phyloP scores from a whole-genome alignment of 257 asterid genomes.

The Solanum virginianum region DNA sequence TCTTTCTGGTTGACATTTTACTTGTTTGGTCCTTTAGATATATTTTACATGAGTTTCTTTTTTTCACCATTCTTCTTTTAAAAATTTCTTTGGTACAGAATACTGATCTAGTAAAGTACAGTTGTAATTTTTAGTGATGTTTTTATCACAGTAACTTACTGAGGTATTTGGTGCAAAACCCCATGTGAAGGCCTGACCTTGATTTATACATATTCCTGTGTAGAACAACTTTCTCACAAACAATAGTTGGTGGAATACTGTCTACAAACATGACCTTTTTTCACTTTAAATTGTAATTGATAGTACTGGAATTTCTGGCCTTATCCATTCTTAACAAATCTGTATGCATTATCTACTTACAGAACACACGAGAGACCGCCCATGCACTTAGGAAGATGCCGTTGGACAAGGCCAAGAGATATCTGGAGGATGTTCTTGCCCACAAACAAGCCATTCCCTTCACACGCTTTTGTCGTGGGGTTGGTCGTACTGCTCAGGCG shows the following conservation, averaged over 20 bases:
- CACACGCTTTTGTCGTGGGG: slow-evolving; percentile 66
- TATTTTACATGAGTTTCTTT: background rate
- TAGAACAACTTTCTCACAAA: too few species aligned
- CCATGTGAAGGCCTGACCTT: background rate
- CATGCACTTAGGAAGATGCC: slow-evolving; percentile 59
- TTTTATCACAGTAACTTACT: background rate
- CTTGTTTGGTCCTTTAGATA: background rate
- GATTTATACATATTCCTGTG: background rate
- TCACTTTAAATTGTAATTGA: background rate
- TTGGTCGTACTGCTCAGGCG: slow-evolving; percentile 69
- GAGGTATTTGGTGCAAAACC: background rate
- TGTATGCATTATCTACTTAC: background rate
- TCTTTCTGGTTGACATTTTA: background rate
- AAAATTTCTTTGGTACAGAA: background rate
- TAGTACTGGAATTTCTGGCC: background rate
- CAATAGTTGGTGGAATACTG: background rate
- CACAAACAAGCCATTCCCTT: slow-evolving; percentile 70
- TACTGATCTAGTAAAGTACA: background rate
- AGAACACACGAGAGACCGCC: slow-evolving; percentile 67
- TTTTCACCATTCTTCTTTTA: background rate
- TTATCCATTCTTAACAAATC: background rate
- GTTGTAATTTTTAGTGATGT: background rate
- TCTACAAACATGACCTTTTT: background rate
- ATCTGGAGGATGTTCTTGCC: slow-evolving; percentile 51
- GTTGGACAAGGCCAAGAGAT: slow-evolving; percentile 45